phyloP scores from a whole-genome alignment of 306 rosid species.

The Pueraria montana region DNA sequence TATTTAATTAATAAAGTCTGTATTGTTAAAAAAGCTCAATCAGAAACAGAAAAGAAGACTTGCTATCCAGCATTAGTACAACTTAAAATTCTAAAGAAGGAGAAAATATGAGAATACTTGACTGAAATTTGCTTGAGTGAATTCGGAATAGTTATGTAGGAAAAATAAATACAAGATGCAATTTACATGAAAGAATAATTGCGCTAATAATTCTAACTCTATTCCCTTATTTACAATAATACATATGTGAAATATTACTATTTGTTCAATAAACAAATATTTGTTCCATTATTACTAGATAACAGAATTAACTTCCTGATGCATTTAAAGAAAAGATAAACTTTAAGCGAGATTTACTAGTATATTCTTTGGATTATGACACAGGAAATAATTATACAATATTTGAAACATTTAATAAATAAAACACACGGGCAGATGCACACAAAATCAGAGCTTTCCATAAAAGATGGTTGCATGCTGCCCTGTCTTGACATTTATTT shows the following conservation, averaged over 20 bases:
- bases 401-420: not conserved
- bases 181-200: not conserved
- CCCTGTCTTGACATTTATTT: slow-evolving; percentile 35
- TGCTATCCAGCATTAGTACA: not conserved
- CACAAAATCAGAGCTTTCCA: not conserved
- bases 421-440: slow-evolving; percentile 11
- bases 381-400: not conserved
- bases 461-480: slow-evolving; percentile 26
- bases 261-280: not conserved
- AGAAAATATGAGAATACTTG: not conserved
- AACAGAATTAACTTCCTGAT: slow-evolving; percentile 18
- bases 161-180: not conserved
- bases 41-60: not conserved
- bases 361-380: slow-evolving; percentile 8
- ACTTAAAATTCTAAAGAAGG: not conserved
- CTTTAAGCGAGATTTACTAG: no score
- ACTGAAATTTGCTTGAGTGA: not conserved
- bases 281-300: slow-evolving; percentile 19
- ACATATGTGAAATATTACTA: slow-evolving; percentile 19
- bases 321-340: not conserved
- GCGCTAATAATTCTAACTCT: not conserved
- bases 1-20: slow-evolving; percentile 4
- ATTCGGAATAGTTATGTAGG: not conserved
- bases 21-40: slow-evolving; percentile 14
- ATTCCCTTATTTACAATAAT: not conserved